phyloP scores from a whole-genome alignment of 805 yeast genomes.

The Saccharomycopsis amapae region DNA sequence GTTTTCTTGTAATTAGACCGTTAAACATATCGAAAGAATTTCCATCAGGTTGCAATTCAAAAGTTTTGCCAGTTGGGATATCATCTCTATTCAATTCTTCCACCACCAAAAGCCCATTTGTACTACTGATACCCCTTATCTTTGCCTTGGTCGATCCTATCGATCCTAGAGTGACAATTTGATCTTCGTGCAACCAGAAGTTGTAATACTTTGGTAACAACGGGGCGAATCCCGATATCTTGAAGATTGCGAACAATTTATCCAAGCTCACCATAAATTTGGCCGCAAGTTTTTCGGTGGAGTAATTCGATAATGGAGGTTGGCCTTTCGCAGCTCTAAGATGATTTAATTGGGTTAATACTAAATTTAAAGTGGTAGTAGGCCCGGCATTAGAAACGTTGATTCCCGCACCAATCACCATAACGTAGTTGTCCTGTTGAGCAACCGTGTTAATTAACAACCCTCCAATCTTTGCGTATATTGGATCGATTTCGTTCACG shows the following conservation, averaged over 20 bases:
- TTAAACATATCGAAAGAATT: constrained; percentile 93
- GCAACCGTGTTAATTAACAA: constrained; percentile 74
- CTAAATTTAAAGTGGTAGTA: constrained; percentile 76
- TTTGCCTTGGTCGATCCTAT: constrained; percentile 39
- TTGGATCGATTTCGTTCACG: constrained; percentile 48
- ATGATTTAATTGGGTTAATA: constrained; percentile 55
- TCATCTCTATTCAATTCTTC: constrained; percentile 51
- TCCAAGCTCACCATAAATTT: constrained; percentile 60
- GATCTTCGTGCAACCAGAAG: constrained; percentile 80
- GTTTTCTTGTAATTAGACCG: constrained; percentile 50
- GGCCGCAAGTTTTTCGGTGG: constrained; percentile 52
- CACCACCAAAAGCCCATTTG: constrained; percentile 77
- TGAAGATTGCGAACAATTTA: constrained; percentile 50
- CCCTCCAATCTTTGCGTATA: constrained; percentile 76
- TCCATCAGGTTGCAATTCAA: constrained; percentile 91
- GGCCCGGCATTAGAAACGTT: constrained; percentile 85
- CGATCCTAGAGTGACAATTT: constrained; percentile 58
- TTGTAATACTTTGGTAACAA: constrained; percentile 67
- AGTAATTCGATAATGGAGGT: constrained; percentile 38
- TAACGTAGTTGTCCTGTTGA: constrained; percentile 48
- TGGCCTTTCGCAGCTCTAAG: constrained; percentile 38
- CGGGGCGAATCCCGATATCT: constrained; percentile 56
- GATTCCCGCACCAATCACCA: constrained; percentile 82
- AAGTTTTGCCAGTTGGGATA: constrained; percentile 44
- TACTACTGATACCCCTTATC: constrained; percentile 74